A percentile compares a stretch with the other conserved stretches of the same genome.
Evolutionary conservation across 768 basidiomycete genomes (phyloP).

Genomic region (Trametes villosa): DNA sequence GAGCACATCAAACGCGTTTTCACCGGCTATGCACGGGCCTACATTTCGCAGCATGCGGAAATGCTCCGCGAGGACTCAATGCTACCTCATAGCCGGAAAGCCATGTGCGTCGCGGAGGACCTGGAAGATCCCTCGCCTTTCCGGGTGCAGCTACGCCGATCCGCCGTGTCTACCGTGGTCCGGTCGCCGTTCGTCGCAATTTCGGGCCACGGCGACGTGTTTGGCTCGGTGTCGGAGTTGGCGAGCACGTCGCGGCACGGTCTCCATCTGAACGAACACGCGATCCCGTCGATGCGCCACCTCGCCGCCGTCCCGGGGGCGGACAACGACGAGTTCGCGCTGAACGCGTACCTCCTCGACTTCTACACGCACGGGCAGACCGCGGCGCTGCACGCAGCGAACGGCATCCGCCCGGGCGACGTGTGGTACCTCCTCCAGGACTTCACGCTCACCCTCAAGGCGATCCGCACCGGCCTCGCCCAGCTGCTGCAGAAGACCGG

Average conservation of each 20-base stretch:
- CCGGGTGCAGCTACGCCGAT: conserved; percentile 41
- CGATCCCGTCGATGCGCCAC: conserved; percentile 57
- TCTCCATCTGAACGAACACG: conserved; percentile 59
- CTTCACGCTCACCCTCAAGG: conserved; percentile 54
- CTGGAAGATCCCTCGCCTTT: conserved; percentile 33
- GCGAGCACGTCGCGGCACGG: conserved; percentile 54
- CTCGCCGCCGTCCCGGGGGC: conserved; percentile 33
- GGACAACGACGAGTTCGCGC: conserved; percentile 34
- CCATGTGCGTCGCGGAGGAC: conserved; percentile 4
- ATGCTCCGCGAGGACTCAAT: conserved; percentile 46
- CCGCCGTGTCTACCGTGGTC: conserved; percentile 43
- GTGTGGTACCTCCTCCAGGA: conserved; percentile 69
- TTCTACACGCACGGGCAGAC: conserved; percentile 71
- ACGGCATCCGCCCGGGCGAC: conserved; percentile 63
- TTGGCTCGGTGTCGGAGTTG: conserved; percentile 55
- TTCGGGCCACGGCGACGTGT: conserved; percentile 66
- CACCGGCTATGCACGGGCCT: conserved; percentile 56
- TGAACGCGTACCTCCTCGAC: conserved; percentile 72
- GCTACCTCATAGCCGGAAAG: conserved; percentile 53
- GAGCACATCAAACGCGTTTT: conserved; percentile 57
- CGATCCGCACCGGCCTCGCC: conserved; percentile 54
- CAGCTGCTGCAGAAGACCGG: conserved; percentile 44
- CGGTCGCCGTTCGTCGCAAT: conserved; percentile 70
- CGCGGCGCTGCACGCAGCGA: conserved; percentile 50
- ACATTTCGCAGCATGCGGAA: conserved; percentile 43